Percentiles rank a stretch among this genome's conserved stretches.
Conservation (phyloP, 2,329 filamentous ascomycete genomes). For the Diplodia intermedia region DNA sequence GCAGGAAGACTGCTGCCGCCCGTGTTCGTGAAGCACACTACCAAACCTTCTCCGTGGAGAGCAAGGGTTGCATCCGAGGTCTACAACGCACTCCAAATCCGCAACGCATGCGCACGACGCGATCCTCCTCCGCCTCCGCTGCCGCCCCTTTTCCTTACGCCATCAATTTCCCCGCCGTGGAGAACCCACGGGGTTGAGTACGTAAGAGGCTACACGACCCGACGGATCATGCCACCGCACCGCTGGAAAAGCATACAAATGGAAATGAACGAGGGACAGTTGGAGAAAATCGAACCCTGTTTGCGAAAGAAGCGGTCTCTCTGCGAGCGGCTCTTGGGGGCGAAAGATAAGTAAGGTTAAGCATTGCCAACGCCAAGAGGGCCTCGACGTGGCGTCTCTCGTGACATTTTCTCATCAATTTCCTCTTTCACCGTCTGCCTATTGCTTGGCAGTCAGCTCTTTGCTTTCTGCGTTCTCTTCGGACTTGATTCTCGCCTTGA, state of each 20-base stretch:
- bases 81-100: no score
- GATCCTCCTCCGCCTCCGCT: neutral
- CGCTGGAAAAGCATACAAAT: neutral
- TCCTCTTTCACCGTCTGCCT: neutral
- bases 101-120: neutral
- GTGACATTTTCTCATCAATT: neutral
- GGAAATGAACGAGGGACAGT: neutral
- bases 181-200: slow-evolving; percentile 11
- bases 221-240: neutral
- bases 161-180: slow-evolving; percentile 7
- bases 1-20: neutral
- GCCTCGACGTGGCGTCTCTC: slow-evolving; percentile 9
- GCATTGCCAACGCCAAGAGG: neutral
- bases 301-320: neutral
- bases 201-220: neutral
- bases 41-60: neutral
- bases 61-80: no score
- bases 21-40: no score
- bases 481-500: neutral
- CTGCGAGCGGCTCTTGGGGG: neutral
- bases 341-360: neutral
- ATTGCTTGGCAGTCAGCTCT: neutral
- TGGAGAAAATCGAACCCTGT: neutral
- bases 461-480: neutral
- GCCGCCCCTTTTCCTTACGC: neutral